These are phyloP conservation scores for Cephalotrichum gorgonifer DNA, from an alignment of 2,329 filamentous ascomycete species.

Conservation along the genomic window DNA sequence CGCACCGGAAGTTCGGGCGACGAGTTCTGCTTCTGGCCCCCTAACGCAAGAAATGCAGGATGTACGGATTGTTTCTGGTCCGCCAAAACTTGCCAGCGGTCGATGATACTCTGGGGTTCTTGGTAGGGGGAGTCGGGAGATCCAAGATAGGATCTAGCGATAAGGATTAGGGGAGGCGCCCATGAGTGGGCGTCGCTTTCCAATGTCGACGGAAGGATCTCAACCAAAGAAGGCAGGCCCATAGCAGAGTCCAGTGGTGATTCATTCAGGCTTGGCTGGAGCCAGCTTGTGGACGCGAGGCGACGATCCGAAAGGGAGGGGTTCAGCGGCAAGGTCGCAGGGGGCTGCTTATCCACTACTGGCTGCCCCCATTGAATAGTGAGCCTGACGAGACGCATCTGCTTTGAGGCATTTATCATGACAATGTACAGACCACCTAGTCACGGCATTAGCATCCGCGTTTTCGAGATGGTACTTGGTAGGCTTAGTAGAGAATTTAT, in stretches of 20 bases:
- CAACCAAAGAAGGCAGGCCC: slow-evolving; percentile 61
- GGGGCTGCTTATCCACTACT: slow-evolving; percentile 43
- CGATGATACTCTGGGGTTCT: slow-evolving; percentile 62
- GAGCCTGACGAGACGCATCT: slow-evolving; percentile 65
- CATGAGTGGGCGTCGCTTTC: slow-evolving; percentile 48
- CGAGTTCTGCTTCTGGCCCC: slow-evolving; percentile 46
- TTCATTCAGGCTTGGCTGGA: slow-evolving; percentile 33
- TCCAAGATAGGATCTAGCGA: slow-evolving; percentile 57
- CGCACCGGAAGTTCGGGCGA: slow-evolving; percentile 16
- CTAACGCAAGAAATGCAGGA: slow-evolving; percentile 67
- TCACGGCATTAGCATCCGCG: not conserved
- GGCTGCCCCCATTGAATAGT: slow-evolving; percentile 62
- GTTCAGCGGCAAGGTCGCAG: slow-evolving; percentile 34
- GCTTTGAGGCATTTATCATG: slow-evolving; percentile 58
- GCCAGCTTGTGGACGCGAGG: slow-evolving; percentile 47
- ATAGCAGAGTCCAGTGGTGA: slow-evolving; percentile 37
- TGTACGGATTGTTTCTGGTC: slow-evolving; percentile 59
- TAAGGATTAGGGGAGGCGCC: slow-evolving; percentile 54
- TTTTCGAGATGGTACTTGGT: too few species aligned
- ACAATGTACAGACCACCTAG: slow-evolving; percentile 31
- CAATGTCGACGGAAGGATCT: slow-evolving; percentile 57
- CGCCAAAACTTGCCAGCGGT: slow-evolving; percentile 70
- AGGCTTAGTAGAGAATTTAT: not conserved
- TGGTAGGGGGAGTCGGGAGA: slow-evolving; percentile 46
- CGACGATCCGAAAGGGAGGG: slow-evolving; percentile 45